Percentiles rank a stretch among this genome's conserved stretches.
Evolutionary conservation across 768 basidiomycete species (phyloP).

Genomic region (Kwoniella pini): DNA sequence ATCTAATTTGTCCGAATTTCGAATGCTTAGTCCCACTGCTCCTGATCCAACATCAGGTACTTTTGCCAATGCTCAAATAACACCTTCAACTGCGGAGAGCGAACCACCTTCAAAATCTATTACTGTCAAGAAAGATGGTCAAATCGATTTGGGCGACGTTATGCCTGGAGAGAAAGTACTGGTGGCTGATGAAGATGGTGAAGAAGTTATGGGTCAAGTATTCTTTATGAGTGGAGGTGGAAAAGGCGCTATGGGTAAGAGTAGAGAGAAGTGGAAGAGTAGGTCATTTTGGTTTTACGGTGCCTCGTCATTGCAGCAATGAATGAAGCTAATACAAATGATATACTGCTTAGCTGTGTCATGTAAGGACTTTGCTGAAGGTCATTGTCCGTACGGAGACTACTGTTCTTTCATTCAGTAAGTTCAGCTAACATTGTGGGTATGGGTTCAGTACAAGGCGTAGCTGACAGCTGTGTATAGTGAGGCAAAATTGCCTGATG

Average conservation of each 20-base stretch:
- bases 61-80: slow-evolving; percentile 43
- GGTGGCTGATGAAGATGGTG: slow-evolving; percentile 31
- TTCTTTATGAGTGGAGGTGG: slow-evolving; percentile 54
- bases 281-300: slow-evolving; percentile 28
- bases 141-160: slow-evolving; percentile 15
- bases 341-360: slow-evolving; percentile 36
- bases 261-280: slow-evolving; percentile 51
- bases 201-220: slow-evolving; percentile 41
- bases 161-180: slow-evolving; percentile 36
- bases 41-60: slow-evolving; percentile 41
- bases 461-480: slow-evolving; percentile 9
- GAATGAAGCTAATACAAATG: neutral
- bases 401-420: slow-evolving; percentile 55
- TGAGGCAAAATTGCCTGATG: slow-evolving; percentile 26
- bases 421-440: slow-evolving; percentile 8
- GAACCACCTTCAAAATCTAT: slow-evolving; percentile 7
- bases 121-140: slow-evolving; percentile 11
- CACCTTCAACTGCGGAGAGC: neutral
- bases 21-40: slow-evolving; percentile 1
- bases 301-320: too few species aligned
- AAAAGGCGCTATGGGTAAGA: slow-evolving; percentile 46
- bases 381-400: slow-evolving; percentile 51
- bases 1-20: neutral
- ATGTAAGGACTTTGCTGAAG: slow-evolving; percentile 51
- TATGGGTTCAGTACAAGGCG: neutral